phyloP scores from a whole-genome alignment of 805 yeast species.

The Clavispora carvajalis region DNA sequence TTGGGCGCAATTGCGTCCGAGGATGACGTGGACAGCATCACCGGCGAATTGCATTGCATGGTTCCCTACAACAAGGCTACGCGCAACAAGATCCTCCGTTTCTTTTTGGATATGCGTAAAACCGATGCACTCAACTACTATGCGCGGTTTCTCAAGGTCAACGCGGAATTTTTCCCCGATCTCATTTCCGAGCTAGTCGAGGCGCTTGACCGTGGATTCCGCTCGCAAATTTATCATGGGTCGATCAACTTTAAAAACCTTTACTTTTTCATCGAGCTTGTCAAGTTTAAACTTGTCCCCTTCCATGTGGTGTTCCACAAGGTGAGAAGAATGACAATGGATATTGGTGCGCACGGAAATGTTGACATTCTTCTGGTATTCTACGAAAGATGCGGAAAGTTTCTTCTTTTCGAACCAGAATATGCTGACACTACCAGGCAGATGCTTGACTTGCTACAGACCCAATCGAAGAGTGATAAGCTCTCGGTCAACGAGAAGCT shows the following conservation, averaged over 20 bases:
- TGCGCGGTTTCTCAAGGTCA: constrained; percentile 66
- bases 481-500: constrained; percentile 52
- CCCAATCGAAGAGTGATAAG: constrained; percentile 43
- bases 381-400: constrained; percentile 69
- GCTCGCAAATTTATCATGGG: constrained; percentile 51
- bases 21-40: constrained; percentile 43
- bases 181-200: constrained; percentile 48
- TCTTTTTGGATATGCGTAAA: constrained; percentile 47
- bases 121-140: constrained; percentile 44
- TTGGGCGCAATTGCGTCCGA: constrained; percentile 41
- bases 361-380: constrained; percentile 65
- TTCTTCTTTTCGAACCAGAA: constrained; percentile 52
- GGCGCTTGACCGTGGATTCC: constrained; percentile 53
- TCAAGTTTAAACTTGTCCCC: constrained; percentile 72
- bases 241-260: constrained; percentile 53
- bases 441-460: constrained; percentile 53
- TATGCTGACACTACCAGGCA: constrained; percentile 55
- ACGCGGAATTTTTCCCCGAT: constrained; percentile 44
- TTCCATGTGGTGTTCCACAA: constrained; percentile 69
- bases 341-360: constrained; percentile 48
- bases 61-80: constrained; percentile 70
- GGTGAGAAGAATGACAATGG: constrained; percentile 53
- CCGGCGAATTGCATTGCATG: constrained; percentile 43
- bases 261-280: constrained; percentile 65
- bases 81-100: constrained; percentile 51